Conservation (phyloP, 1,284 basidiomycete genomes). For the Trichosporon ovoides region DNA sequence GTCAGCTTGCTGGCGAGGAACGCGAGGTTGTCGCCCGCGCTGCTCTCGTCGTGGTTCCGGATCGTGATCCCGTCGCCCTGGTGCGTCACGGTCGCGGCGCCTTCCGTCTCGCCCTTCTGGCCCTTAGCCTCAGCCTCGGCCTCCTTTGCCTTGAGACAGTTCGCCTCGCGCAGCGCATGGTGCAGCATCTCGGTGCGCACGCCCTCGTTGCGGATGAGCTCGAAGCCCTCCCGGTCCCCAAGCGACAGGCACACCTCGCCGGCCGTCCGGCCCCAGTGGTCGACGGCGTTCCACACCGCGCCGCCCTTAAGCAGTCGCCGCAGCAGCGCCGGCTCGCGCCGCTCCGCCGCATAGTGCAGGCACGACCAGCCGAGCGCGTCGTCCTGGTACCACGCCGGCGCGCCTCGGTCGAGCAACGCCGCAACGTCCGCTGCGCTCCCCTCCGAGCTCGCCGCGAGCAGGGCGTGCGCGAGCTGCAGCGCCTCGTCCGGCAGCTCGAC, state of each 20-base stretch:
- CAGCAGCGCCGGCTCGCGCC: conserved; percentile 61
- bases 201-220: conserved; percentile 74
- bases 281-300: conserved; percentile 87
- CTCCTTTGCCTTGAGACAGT: not conserved
- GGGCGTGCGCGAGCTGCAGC: conserved; percentile 23
- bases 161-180: conserved; percentile 29
- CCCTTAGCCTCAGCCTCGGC: not conserved
- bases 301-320: conserved; percentile 69
- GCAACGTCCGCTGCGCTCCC: conserved; percentile 55
- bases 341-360: conserved; percentile 82
- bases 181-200: conserved; percentile 59
- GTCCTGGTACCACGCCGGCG: conserved; percentile 89
- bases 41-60: conserved; percentile 57
- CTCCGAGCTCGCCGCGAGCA: conserved; percentile 29
- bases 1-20: conserved; percentile 69
- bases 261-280: conserved; percentile 71
- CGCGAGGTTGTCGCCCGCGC: conserved; percentile 65
- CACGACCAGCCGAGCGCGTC: conserved; percentile 72
- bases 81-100: conserved; percentile 10
- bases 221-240: conserved; percentile 70
- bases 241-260: conserved; percentile 82
- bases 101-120: conserved; percentile 14
- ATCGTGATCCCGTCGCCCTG: conserved; percentile 28
- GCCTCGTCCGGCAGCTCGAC: conserved; percentile 13
- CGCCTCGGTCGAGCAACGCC: conserved; percentile 61